Evolutionary conservation across 176 grass and related monocot genomes (phyloP).

Genomic region (Bolboschoenus planiculmis): DNA sequence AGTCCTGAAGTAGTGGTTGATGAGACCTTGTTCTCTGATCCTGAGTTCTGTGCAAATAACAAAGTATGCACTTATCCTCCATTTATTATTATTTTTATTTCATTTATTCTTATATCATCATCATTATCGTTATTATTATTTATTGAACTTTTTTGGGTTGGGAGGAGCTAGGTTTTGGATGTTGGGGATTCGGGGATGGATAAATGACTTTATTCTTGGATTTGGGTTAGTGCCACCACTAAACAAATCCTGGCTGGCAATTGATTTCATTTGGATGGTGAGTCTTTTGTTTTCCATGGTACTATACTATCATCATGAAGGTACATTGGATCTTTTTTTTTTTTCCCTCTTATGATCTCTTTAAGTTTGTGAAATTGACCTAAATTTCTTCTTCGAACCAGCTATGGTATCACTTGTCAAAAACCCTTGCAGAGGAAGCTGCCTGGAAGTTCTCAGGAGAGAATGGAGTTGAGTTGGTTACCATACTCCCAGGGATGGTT

Average conservation of each 20-base stretch:
- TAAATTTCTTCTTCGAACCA: not conserved
- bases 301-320: not conserved
- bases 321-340: not conserved
- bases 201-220: too few relatives aligned
- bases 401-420: slow-evolving; percentile 28
- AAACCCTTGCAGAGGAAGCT: slow-evolving; percentile 27
- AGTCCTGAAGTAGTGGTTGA: slow-evolving; percentile 28
- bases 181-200: too few relatives aligned
- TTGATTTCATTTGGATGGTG: too few relatives aligned
- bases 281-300: not conserved
- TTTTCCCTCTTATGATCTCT: not conserved
- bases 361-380: not conserved
- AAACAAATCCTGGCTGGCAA: too few relatives aligned
- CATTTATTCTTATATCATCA: not conserved
- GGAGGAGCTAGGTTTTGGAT: too few relatives aligned
- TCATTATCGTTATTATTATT: not conserved
- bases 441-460: slow-evolving; percentile 36
- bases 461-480: slow-evolving; percentile 18
- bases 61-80: slow-evolving; percentile 1
- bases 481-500: slow-evolving; percentile 27
- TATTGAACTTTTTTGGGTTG: too few relatives aligned
- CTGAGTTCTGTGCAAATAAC: slow-evolving; percentile 5
- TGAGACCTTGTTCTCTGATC: slow-evolving; percentile 32
- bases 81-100: not conserved
- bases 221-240: too few relatives aligned